Evolutionary conservation across 177 flowering plant species (phyloP).

Genomic region (Vitis hybrid): DNA sequence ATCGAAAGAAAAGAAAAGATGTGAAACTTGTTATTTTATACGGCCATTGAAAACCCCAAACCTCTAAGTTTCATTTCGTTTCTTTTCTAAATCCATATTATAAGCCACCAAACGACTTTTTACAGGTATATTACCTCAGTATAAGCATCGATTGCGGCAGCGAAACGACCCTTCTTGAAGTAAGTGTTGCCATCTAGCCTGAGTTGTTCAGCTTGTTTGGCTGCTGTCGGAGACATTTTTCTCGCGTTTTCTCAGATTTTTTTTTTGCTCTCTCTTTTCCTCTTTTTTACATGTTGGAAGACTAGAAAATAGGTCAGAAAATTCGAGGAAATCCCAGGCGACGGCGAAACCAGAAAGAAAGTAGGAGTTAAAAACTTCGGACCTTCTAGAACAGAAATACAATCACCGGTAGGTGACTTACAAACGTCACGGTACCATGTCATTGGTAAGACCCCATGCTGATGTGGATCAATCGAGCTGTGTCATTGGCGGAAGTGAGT

Average conservation of each 20-base stretch:
- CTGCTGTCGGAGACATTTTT: constrained; percentile 11
- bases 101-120: neutral
- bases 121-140: constrained; percentile 51
- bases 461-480: no score
- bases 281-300: neutral
- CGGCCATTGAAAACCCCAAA: neutral
- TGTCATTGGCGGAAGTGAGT: no score
- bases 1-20: no score
- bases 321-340: neutral
- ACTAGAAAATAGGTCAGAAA: no score
- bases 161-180: constrained; percentile 63
- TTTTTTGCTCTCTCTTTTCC: constrained; percentile 8
- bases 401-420: no score
- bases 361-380: no score
- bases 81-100: no score
- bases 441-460: no score
- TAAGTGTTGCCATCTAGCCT: constrained; percentile 60
- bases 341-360: neutral
- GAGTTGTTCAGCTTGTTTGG: constrained; percentile 70
- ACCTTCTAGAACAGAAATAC: no score
- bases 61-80: neutral
- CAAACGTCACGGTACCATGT: no score
- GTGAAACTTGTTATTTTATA: no score
- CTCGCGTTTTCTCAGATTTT: constrained; percentile 11
- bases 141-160: constrained; percentile 96